Evolutionary conservation across 192 early-diverging fungal species (phyloP).

Genomic region (Chytriomyces sp.): DNA sequence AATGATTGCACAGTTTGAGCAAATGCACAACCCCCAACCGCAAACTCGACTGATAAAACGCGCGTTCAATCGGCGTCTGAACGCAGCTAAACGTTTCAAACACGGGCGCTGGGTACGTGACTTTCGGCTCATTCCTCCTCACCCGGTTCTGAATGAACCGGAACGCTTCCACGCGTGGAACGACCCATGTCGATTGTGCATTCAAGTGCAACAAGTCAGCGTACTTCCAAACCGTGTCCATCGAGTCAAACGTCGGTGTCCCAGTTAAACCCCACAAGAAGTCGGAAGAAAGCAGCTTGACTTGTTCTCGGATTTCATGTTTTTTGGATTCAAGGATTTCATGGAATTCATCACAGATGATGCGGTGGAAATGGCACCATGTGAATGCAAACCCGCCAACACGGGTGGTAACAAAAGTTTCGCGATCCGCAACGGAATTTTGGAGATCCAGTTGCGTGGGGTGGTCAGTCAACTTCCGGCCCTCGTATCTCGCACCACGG

Average conservation of each 20-base stretch:
- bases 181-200: neutral
- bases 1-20: no score
- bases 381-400: slow-evolving; percentile 12
- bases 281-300: neutral
- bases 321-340: slow-evolving; percentile 4
- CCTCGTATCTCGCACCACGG: neutral
- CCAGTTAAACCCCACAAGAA: slow-evolving; percentile 14
- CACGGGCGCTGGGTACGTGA: slow-evolving; percentile 10
- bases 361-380: slow-evolving; percentile 24
- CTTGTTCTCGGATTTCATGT: neutral
- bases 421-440: neutral
- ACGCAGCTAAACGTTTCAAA: neutral
- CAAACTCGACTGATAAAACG: slow-evolving; percentile 19
- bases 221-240: neutral
- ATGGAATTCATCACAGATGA: slow-evolving; percentile 28
- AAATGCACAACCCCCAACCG: no score
- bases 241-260: slow-evolving; percentile 1
- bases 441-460: neutral
- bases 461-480: neutral
- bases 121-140: slow-evolving; percentile 11
- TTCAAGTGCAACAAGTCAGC: slow-evolving; percentile 1
- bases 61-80: slow-evolving; percentile 15
- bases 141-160: slow-evolving; percentile 19
- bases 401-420: neutral
- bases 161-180: neutral